Conservation (phyloP, 2,329 filamentous ascomycete genomes). For the Aureobasidium sp. region DNA sequence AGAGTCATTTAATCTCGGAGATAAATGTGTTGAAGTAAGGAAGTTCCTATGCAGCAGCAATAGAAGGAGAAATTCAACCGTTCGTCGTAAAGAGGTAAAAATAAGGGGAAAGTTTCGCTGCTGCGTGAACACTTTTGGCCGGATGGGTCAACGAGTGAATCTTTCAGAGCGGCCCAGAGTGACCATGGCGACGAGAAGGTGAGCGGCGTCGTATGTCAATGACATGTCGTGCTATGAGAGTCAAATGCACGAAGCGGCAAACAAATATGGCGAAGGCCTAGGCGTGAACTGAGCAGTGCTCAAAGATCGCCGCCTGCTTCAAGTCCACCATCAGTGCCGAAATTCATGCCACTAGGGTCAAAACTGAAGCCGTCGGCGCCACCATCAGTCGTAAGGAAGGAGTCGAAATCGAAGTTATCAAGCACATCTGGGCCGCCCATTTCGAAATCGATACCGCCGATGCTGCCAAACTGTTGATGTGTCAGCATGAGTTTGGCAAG, state of each 20-base stretch:
- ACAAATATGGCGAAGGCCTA: background rate
- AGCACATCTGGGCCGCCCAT: conserved; percentile 55
- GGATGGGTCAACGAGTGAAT: background rate
- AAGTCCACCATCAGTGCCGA: conserved; percentile 22
- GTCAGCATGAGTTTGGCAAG: background rate
- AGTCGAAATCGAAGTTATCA: conserved; percentile 59
- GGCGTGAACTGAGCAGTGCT: background rate
- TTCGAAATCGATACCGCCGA: conserved; percentile 30
- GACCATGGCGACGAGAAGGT: background rate
- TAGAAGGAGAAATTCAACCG: background rate
- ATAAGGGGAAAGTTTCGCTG: background rate
- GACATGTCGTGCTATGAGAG: background rate
- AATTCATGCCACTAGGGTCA: conserved; percentile 27
- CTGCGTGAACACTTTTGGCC: background rate
- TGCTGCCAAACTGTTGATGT: conserved; percentile 23
- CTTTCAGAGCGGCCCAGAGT: background rate
- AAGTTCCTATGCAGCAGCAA: background rate
- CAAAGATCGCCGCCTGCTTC: conserved; percentile 16
- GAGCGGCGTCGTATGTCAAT: background rate
- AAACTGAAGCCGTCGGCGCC: conserved; percentile 33
- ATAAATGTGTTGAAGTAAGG: background rate
- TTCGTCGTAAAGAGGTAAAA: conserved; percentile 3
- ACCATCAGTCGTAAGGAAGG: conserved; percentile 50
- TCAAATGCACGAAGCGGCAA: background rate
- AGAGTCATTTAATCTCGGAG: conserved; percentile 6